Conservation (phyloP, 2,329 filamentous ascomycete genomes). For the Amylocarpus encephaloides region DNA sequence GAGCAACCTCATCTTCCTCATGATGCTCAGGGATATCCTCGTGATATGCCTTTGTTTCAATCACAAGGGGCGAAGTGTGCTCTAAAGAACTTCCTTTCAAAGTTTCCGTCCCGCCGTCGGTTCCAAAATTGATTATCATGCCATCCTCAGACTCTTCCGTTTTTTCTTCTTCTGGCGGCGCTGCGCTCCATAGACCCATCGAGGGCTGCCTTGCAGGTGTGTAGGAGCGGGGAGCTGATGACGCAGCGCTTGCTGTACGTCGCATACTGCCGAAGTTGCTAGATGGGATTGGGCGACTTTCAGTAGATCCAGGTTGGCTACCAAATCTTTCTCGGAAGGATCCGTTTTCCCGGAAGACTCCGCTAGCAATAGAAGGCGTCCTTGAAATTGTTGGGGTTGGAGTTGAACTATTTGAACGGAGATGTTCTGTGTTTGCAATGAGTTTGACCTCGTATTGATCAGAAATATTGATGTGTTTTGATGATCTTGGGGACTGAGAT, state of each 20-base stretch:
- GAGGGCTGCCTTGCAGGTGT: conserved; percentile 31
- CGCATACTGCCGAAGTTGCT: conserved; percentile 30
- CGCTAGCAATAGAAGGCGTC: conserved; percentile 28
- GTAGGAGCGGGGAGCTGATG: conserved; percentile 19
- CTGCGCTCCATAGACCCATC: conserved; percentile 43
- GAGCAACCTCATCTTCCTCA: conserved; percentile 32
- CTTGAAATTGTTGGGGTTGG: conserved; percentile 34
- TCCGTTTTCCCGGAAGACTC: conserved; percentile 24
- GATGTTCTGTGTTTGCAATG: conserved; percentile 68
- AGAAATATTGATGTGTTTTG: conserved; percentile 40
- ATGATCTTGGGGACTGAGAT: conserved; percentile 35
- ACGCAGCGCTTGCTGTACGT: conserved; percentile 27
- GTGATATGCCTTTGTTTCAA: neutral
- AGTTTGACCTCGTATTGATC: conserved; percentile 68
- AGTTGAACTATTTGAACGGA: conserved; percentile 41
- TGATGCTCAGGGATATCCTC: conserved; percentile 9
- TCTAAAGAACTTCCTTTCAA: neutral
- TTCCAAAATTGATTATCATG: conserved; percentile 47
- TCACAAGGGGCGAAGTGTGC: neutral
- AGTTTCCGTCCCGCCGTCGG: conserved; percentile 20
- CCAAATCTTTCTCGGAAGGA: conserved; percentile 25
- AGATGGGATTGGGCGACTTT: conserved; percentile 14
- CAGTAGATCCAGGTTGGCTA: conserved; percentile 33
- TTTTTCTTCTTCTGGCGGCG: conserved; percentile 39
- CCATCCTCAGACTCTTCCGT: conserved; percentile 39